Conservation (phyloP, 176 grass and related monocot genomes). For the Ampelocalamus luodianensis region DNA sequence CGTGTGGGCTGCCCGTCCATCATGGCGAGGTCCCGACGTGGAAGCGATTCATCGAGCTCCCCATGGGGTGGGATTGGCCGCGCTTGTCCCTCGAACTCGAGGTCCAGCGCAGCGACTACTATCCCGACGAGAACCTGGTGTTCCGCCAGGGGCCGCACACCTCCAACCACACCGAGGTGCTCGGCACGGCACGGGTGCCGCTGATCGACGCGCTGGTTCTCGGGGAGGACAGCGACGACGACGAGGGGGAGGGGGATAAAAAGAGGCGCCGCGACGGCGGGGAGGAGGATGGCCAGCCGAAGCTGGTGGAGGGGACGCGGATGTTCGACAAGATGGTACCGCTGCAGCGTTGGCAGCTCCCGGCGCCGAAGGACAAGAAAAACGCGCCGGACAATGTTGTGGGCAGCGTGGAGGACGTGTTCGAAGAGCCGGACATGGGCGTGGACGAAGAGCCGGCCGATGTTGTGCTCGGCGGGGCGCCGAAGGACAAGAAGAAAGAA, state of each 20-base stretch:
- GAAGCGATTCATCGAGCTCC: neutral
- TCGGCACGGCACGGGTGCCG: constrained; percentile 25
- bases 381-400: too few relatives aligned
- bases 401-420: too few relatives aligned
- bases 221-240: neutral
- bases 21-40: neutral
- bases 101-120: constrained; percentile 19
- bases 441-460: too few relatives aligned
- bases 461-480: too few relatives aligned
- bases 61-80: constrained; percentile 11
- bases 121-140: neutral
- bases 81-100: constrained; percentile 9
- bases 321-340: constrained; percentile 29
- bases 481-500: neutral
- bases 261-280: neutral
- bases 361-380: neutral
- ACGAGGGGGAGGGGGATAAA: neutral
- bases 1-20: neutral
- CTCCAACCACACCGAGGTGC: constrained; percentile 9
- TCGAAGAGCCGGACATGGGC: too few relatives aligned
- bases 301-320: neutral
- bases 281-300: too few relatives aligned
- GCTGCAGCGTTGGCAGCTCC: constrained; percentile 1
- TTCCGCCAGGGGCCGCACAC: constrained; percentile 45
- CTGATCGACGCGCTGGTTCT: constrained; percentile 32